Evolutionary conservation across 345 rosid species (phyloP), one percentile per base, ranked within the genome.

Genomic region (Geranium brycei): DNA sequence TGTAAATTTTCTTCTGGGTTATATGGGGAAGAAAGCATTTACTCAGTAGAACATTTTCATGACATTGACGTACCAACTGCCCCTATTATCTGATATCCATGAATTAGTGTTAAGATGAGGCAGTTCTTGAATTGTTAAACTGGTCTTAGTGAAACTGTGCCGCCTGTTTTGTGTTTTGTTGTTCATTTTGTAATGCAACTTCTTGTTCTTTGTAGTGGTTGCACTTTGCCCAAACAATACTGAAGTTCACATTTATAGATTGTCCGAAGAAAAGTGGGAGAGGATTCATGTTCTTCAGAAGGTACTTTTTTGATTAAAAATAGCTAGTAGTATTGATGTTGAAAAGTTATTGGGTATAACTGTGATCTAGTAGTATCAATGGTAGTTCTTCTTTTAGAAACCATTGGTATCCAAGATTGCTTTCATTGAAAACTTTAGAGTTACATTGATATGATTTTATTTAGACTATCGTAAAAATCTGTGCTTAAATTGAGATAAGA

Each of bases 221-320:
- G 96, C 97, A 11, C 73, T 93, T 60, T 93, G 95, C 75, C 97
- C 96, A 12, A 93, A 90, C 68, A 90, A 83, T 61, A 87, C 73
- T 60, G 96, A 90, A 83, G 99, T 93, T 75, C 99, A 93, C 78
- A 88, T 93, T 63, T 93, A 85, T 80, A 81, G 71, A 84, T 74
- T 77, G 69, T 71, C 82, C 11, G 81, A 77, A 72, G 92, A 86
- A 66, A 83, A 86, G 58, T 93, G 99, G 97, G 88, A 90, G 81
- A 88, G 77, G 78, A 73, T 83, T 18, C 91, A 93, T 80, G 82
- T 91, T 71, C 95, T 93, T 59, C 87, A 83, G 60, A 91, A 87
- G 92, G 97, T 85, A 68, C 19, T 57, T 67, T 35, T 35, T 35
- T 35, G 41, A 7, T 7, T 35, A 7, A 35, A 35, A 35, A 23